A percentile compares a stretch with the other conserved stretches of the same genome.
These are phyloP conservation scores for Rosellinia necatrix DNA, from an alignment of 2,329 filamentous ascomycete genomes.

Conservation along the genomic window DNA sequence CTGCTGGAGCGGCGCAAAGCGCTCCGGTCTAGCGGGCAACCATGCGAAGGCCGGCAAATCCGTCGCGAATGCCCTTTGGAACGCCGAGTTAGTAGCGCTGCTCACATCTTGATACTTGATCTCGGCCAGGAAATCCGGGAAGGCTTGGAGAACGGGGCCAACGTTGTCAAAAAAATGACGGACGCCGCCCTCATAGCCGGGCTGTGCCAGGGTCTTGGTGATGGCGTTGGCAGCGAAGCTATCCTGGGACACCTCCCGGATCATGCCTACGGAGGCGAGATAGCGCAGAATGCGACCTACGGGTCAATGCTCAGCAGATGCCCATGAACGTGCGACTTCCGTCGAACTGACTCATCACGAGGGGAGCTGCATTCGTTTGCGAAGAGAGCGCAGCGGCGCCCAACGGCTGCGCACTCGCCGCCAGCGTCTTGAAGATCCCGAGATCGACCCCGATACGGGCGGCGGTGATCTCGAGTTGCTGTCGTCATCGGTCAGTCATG, in stretches of 20 bases:
- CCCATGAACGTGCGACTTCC: not conserved
- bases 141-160: slow-evolving; percentile 4
- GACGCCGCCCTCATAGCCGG: slow-evolving; percentile 11
- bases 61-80: slow-evolving; percentile 37
- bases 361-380: not conserved
- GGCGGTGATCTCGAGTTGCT: slow-evolving; percentile 15
- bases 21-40: slow-evolving; percentile 30
- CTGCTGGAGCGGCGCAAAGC: slow-evolving; percentile 29
- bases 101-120: slow-evolving; percentile 31
- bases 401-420: slow-evolving; percentile 4
- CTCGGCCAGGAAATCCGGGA: slow-evolving; percentile 26
- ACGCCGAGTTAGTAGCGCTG: slow-evolving; percentile 28
- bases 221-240: slow-evolving; percentile 15
- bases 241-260: slow-evolving; percentile 13
- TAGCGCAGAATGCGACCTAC: slow-evolving; percentile 10
- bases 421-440: slow-evolving; percentile 7
- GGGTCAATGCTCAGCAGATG: not conserved
- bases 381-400: not conserved
- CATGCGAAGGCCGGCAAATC: slow-evolving; percentile 32
- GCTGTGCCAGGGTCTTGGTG: slow-evolving; percentile 16
- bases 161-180: slow-evolving; percentile 17
- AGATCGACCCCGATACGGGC: slow-evolving; percentile 15
- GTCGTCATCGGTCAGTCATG: not conserved
- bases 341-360: not conserved
- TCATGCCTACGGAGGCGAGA: slow-evolving; percentile 12